Evolutionary conservation across 106 monocot genomes (phyloP), one percentile per base, ranked within the genome.

Genomic region (Phalaenopsis equestris): DNA sequence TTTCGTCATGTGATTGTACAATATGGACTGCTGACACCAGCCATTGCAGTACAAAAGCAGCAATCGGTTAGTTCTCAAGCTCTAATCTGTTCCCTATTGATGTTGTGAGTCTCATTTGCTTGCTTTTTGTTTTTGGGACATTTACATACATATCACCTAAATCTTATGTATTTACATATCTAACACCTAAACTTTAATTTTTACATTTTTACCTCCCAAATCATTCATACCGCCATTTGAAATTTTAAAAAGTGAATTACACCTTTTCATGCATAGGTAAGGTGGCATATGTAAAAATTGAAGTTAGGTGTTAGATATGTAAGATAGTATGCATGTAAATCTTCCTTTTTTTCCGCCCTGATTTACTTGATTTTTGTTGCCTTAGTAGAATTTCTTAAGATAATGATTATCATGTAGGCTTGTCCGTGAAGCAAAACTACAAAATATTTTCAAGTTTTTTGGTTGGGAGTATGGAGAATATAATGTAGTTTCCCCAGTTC

Each of bases 11-110:
- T 67, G 81, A 97, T 85, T 70, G 85, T 68, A 97, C 97, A 37
- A 80, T 94, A 55, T 97, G 97, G 97, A 88, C 90, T 55, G 86
- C 89, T 83, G 92, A 87, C 82, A 85, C 86, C 77, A 85, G 72
- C 24, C 45, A 79, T 70, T 65, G 73, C 83, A 86, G 90, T 30
- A 85, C 80, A 72, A 80, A 87, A 76, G 97, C 90, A 48, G 87
- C 82, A 64, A 47, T 97, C 80, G 97, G 97, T 97, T 80, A 85
- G 88, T 84, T 81, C 37, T 74, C 55, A 37, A 73, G 72, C 24
- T 8, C 36, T 37, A 42, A 24, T 5, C 21, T 83, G 11, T 10
- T 76, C 9, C 76, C 47, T 41, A 75, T 79, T 56, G 61, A 61
- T 61, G 15, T 41, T 70, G 64, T 65, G 19, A 18, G 36, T 74